Base-by-base conservation (phyloP, 2,329 filamentous ascomycete species). In the Cladobotryum protrusum region DNA sequence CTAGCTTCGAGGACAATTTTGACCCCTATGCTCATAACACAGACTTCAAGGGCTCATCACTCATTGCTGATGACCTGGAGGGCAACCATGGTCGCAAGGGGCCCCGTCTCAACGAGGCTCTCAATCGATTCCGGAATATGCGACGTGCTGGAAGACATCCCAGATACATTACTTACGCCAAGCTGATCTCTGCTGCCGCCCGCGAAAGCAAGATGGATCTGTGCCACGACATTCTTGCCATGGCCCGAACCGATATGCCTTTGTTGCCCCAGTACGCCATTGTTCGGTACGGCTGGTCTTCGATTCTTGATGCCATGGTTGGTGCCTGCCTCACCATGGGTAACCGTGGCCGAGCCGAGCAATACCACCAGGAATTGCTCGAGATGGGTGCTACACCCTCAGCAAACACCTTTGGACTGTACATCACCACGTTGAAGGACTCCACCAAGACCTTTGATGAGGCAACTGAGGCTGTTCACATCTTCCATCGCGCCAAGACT, bases 381-480 rank as follows among this genome's bases (percentile, higher is more conserved):
- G 85, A 89, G 53, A 93, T 97, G 76, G 92, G 92, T 43, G 84
- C 87, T 53, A 86, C 91, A 9, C 93, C 93, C 14, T 95, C 92
- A 2, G 93, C 93, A 40, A 99, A 99, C 75, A 99, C 93, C 1
- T 99, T 95, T 60, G 93, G 93, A 52, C 81, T 99, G 15, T 99
- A 97, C 77, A 99, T 99, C 71, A 97, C 95, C n/a, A 97, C 92
- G 2, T 77, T 99, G 54, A 96, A 97, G 74, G 92, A 96, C 64
- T 95, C 89, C 1, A 89, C 89, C 57, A 96, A 95, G 80, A 97
- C 91, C 0, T 97, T 96, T 57, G 93, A 99, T 62, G 93, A 99
- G 68, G 93, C 93, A 11, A 90, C 90, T 8, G 93, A 97, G 68
- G 93, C 93, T 49, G 86, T 97, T 64, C 95, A 95, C 72, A 96